phyloP scores from a whole-genome alignment of 2,329 filamentous ascomycete species.

The Hansfordia pulvinata region DNA sequence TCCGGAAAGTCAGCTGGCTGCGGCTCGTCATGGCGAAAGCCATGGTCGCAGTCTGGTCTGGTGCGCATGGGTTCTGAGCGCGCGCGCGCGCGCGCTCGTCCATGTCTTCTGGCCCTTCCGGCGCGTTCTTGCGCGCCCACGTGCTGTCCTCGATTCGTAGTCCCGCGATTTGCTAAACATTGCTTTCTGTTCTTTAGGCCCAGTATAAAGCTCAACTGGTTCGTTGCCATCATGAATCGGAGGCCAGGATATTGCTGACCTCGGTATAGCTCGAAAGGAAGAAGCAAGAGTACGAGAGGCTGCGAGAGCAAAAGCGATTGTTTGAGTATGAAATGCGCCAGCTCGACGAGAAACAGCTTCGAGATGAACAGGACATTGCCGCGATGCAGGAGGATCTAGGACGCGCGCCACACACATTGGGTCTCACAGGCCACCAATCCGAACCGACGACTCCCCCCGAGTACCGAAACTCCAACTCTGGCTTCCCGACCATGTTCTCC shows the following conservation, averaged over 20 bases:
- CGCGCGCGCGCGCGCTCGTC: too few species aligned
- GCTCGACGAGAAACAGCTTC: constrained; percentile 72
- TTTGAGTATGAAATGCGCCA: constrained; percentile 90
- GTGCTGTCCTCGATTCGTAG: constrained; percentile 12
- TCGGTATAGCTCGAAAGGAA: constrained; percentile 92
- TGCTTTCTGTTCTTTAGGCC: too few species aligned
- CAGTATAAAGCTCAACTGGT: constrained; percentile 53
- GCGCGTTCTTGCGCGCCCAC: constrained; percentile 13
- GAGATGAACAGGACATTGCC: constrained; percentile 71
- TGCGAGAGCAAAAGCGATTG: constrained; percentile 75
- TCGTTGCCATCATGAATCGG: too few species aligned
- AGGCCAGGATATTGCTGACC: too few species aligned
- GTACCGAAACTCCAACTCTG: constrained; percentile 58
- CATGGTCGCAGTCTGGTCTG: too few species aligned
- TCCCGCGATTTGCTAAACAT: too few species aligned
- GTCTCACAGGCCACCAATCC: constrained; percentile 63
- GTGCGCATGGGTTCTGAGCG: too few species aligned
- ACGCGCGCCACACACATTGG: constrained; percentile 31
- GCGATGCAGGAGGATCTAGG: constrained; percentile 72
- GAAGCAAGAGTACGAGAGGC: constrained; percentile 79
- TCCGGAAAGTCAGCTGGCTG: too few species aligned
- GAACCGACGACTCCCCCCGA: constrained; percentile 95
- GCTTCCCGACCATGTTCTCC: constrained; percentile 68
- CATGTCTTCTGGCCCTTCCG: too few species aligned
- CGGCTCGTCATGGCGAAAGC: too few species aligned